phyloP scores from a whole-genome alignment of 805 yeast genomes.

The Naumovozyma castellii region DNA sequence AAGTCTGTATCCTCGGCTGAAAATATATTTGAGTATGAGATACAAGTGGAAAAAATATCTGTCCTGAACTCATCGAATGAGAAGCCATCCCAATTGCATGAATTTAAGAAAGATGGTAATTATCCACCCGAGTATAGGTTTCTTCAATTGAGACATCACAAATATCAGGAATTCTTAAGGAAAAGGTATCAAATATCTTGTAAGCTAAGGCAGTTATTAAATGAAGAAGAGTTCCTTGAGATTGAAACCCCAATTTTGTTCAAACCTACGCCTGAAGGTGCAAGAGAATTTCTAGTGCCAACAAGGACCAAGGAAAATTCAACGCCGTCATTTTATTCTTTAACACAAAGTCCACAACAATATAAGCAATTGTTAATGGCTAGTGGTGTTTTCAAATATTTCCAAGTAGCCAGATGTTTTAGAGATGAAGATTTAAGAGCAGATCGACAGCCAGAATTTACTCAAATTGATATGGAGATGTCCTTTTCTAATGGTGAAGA shows the following conservation, averaged over 20 bases:
- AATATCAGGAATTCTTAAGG: slow-evolving; percentile 46
- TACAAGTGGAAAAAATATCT: slow-evolving; percentile 42
- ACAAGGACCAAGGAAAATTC: slow-evolving; percentile 46
- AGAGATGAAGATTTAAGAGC: slow-evolving; percentile 92
- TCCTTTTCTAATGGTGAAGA: slow-evolving; percentile 62
- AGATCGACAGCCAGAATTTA: slow-evolving; percentile 96
- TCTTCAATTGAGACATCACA: slow-evolving; percentile 60
- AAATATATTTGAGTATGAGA: slow-evolving; percentile 40
- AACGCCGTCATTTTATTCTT: slow-evolving; percentile 55
- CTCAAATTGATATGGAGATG: slow-evolving; percentile 95
- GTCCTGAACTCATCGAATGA: slow-evolving; percentile 54
- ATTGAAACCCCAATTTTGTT: slow-evolving; percentile 88
- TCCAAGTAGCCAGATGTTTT: slow-evolving; percentile 88
- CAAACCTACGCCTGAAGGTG: slow-evolving; percentile 97
- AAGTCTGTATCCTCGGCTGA: slow-evolving; percentile 1
- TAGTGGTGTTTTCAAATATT: slow-evolving; percentile 78
- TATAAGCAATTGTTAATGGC: slow-evolving; percentile 93
- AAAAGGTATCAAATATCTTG: slow-evolving; percentile 48
- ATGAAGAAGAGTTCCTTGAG: slow-evolving; percentile 50
- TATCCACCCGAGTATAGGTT: slow-evolving; percentile 77
- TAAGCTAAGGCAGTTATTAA: slow-evolving; percentile 36
- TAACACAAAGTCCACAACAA: slow-evolving; percentile 97
- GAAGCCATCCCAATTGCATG: slow-evolving; percentile 59
- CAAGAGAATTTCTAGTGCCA: slow-evolving; percentile 90
- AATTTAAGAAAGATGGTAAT: slow-evolving; percentile 35